Evolutionary conservation across 2,329 filamentous ascomycete species (phyloP).

Genomic region (Epicoccum nigrum): DNA sequence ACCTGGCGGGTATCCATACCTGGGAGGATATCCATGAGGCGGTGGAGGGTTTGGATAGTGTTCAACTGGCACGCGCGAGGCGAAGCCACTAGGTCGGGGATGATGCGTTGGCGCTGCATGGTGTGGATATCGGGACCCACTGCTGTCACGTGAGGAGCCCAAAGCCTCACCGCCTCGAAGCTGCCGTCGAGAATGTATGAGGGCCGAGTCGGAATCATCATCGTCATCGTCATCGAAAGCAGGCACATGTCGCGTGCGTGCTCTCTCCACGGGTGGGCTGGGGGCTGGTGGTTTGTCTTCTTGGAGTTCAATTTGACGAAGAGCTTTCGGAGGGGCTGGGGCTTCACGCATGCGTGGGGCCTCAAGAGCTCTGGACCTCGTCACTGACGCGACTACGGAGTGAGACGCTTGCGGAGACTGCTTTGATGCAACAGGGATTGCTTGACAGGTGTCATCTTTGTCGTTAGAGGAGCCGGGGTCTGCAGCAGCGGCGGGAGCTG

Average conservation of each 20-base stretch:
- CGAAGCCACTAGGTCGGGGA: conserved; percentile 36
- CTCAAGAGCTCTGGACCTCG: conserved; percentile 26
- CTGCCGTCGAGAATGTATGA: conserved; percentile 37
- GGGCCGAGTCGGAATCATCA: conserved; percentile 39
- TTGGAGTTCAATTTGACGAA: conserved; percentile 27
- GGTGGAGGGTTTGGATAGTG: conserved; percentile 64
- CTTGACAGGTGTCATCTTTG: conserved; percentile 22
- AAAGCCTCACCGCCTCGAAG: conserved; percentile 37
- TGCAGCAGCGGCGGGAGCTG: conserved; percentile 16
- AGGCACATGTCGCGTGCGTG: conserved; percentile 36
- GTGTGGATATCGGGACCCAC: conserved; percentile 26
- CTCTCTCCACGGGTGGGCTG: conserved; percentile 40
- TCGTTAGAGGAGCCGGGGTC: conserved; percentile 13
- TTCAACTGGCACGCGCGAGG: conserved; percentile 45
- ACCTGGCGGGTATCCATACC: conserved; percentile 41
- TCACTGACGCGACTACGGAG: conserved; percentile 28
- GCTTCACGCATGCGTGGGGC: conserved; percentile 30
- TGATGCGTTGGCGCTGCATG: conserved; percentile 38
- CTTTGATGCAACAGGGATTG: conserved; percentile 24
- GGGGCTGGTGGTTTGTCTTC: conserved; percentile 46
- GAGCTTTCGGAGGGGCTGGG: conserved; percentile 34
- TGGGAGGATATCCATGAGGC: conserved; percentile 62
- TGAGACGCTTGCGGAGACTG: conserved; percentile 25
- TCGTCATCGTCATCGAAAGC: conserved; percentile 45
- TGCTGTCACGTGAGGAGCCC: conserved; percentile 20